Conservation (phyloP, 306 rosid genomes). For the Quercus glauca region DNA sequence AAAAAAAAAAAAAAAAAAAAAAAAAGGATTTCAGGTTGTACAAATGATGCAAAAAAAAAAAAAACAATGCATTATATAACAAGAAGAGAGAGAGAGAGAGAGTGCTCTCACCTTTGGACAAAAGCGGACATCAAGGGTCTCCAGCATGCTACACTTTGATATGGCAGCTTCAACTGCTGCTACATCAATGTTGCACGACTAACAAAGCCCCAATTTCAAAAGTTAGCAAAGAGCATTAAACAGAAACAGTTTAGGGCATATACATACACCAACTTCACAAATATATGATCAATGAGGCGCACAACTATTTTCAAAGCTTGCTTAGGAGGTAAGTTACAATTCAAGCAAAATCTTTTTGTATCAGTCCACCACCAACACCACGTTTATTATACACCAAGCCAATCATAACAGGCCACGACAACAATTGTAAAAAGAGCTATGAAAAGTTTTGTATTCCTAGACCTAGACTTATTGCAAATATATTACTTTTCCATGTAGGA, state of each 20-base stretch:
- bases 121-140: slow-evolving; percentile 95
- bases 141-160: slow-evolving; percentile 80
- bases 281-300: too few species aligned
- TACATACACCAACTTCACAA: not conserved
- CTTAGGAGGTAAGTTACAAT: too few species aligned
- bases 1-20: not conserved
- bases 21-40: not conserved
- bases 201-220: slow-evolving; percentile 18
- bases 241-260: not conserved
- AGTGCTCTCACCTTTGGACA: slow-evolving; percentile 75
- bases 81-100: not conserved
- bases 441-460: too few species aligned
- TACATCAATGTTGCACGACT: slow-evolving; percentile 90
- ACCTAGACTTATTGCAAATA: too few species aligned
- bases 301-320: too few species aligned
- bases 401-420: too few species aligned
- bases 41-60: not conserved
- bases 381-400: too few species aligned
- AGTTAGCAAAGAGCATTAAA: not conserved
- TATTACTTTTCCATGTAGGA: not conserved
- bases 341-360: too few species aligned
- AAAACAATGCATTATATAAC: not conserved
- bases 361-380: too few species aligned
- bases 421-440: too few species aligned
- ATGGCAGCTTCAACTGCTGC: slow-evolving; percentile 83